Percentiles rank a stretch among this genome's conserved stretches.
Evolutionary conservation across 306 rosid species (phyloP).

Genomic region (Rubus idaeus): DNA sequence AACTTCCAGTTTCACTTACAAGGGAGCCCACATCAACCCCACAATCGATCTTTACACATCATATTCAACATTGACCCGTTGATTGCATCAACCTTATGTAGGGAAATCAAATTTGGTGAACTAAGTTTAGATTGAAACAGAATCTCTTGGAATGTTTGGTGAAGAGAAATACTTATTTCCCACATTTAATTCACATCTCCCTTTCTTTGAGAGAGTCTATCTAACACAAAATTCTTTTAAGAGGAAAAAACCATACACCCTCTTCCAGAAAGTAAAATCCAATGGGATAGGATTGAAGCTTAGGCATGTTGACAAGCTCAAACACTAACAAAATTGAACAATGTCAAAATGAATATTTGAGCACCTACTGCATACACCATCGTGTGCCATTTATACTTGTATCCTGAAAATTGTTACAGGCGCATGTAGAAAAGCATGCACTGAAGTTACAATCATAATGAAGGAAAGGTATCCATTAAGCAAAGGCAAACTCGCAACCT

Average conservation of each 20-base stretch:
- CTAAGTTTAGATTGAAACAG: neutral
- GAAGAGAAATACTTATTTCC: neutral
- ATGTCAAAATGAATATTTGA: neutral
- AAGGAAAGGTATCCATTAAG: neutral
- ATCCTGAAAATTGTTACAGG: too few species aligned
- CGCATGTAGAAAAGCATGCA: too few species aligned
- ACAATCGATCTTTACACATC: too few species aligned
- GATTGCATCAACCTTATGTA: too few species aligned
- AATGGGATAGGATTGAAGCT: too few species aligned
- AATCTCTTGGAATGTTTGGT: neutral
- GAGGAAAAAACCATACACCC: neutral
- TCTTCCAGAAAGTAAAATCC: too few species aligned
- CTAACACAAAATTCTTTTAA: neutral
- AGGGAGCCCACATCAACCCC: too few species aligned
- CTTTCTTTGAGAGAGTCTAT: neutral
- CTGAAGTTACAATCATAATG: neutral
- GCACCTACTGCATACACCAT: neutral
- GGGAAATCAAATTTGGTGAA: neutral
- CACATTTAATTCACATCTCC: neutral
- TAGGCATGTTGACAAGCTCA: too few species aligned
- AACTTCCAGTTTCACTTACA: too few species aligned
- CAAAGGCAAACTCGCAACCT: neutral
- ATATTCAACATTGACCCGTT: too few species aligned
- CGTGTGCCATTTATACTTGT: too few species aligned
- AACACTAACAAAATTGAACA: neutral